Percentiles rank a stretch among this genome's conserved stretches.
These are phyloP conservation scores for Periconia sp. DNA, from an alignment of 2,329 filamentous ascomycete species.

Conservation along the genomic window DNA sequence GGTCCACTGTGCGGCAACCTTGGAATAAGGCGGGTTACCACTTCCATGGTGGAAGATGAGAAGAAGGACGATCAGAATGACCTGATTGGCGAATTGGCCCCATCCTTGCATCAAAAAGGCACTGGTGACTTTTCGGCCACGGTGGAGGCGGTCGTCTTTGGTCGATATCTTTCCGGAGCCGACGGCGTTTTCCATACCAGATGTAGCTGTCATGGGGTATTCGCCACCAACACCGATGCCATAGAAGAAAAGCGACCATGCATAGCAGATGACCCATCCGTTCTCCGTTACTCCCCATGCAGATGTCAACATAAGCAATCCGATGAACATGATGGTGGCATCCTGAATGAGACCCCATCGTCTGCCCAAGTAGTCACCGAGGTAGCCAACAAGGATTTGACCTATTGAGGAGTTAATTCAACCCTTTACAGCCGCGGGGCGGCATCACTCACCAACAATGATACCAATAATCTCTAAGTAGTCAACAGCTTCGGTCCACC, in stretches of 20 bases:
- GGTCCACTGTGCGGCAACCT: slow-evolving; percentile 81
- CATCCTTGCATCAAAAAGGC: slow-evolving; percentile 99
- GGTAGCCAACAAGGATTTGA: slow-evolving; percentile 83
- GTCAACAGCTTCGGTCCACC: slow-evolving; percentile 84
- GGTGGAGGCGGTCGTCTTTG: slow-evolving; percentile 90
- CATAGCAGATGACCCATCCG: slow-evolving; percentile 97
- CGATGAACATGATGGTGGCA: slow-evolving; percentile 90
- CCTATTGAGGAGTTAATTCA: slow-evolving; percentile 24
- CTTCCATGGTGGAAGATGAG: slow-evolving; percentile 85
- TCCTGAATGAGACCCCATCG: slow-evolving; percentile 97
- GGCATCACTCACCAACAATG: slow-evolving; percentile 70
- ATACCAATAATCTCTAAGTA: slow-evolving; percentile 95
- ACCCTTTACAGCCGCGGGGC: too few relatives aligned
- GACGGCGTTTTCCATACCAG: slow-evolving; percentile 89
- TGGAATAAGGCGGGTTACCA: slow-evolving; percentile 78
- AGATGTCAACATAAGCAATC: slow-evolving; percentile 88
- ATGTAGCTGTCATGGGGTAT: slow-evolving; percentile 96
- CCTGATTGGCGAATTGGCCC: slow-evolving; percentile 96
- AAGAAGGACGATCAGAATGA: slow-evolving; percentile 82
- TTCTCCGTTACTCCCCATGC: slow-evolving; percentile 87
- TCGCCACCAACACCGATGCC: slow-evolving; percentile 78
- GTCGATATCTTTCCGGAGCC: slow-evolving; percentile 88
- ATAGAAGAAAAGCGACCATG: slow-evolving; percentile 93
- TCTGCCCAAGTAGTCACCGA: slow-evolving; percentile 83
- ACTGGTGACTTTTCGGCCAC: slow-evolving; percentile 92